Evolutionary conservation across 345 rosid genomes (phyloP).

Genomic region (Eucalyptus curtisii): DNA sequence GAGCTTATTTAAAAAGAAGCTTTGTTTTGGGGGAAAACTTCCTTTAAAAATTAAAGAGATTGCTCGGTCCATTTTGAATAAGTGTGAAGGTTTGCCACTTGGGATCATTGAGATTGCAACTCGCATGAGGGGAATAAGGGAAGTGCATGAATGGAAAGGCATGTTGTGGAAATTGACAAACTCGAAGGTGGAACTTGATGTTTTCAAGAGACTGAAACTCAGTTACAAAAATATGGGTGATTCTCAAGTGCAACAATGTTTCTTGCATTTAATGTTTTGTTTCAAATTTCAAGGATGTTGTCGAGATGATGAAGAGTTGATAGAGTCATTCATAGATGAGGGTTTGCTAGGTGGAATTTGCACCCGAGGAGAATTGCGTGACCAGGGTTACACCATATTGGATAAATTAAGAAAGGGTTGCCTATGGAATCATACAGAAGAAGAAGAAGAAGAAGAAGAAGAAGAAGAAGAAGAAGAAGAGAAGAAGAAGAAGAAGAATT

Average conservation of each 20-base stretch:
- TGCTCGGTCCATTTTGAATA: background rate
- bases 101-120: background rate
- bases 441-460: background rate
- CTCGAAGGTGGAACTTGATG: background rate
- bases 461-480: too few relatives aligned
- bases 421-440: background rate
- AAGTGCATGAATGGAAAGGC: background rate
- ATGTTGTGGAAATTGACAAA: background rate
- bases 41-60: accelerated
- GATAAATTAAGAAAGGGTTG: background rate
- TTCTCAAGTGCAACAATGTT: background rate
- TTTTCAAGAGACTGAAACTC: background rate
- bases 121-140: background rate
- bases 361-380: accelerated
- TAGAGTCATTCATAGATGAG: background rate
- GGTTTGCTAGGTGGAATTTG: background rate
- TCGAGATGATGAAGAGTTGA: accelerated
- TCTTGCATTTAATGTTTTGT: conserved; percentile 3
- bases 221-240: background rate
- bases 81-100: conserved; percentile 7
- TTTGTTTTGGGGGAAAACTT: background rate
- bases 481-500: too few relatives aligned
- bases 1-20: accelerated
- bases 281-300: accelerated
- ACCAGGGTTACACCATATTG: background rate